A percentile compares a stretch with the other conserved stretches of the same genome.
phyloP scores from a whole-genome alignment of 768 basidiomycete genomes.

The Roridomyces roridus region DNA sequence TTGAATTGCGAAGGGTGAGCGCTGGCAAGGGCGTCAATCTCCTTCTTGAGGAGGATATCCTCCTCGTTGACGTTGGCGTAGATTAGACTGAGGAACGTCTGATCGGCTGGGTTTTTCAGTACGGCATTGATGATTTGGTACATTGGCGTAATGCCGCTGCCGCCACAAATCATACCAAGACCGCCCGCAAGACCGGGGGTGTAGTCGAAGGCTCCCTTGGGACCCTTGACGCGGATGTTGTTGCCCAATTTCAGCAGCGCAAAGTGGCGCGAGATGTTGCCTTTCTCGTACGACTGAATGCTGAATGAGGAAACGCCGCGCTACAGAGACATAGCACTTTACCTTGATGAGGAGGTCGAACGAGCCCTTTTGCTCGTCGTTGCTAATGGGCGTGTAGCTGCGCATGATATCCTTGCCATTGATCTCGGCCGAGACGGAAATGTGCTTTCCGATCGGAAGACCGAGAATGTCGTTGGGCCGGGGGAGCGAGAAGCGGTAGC shows the following conservation, averaged over 20 bases:
- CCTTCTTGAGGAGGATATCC: slow-evolving; percentile 90
- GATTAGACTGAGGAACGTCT: slow-evolving; percentile 83
- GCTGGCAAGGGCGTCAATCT: slow-evolving; percentile 80
- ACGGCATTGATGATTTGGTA: slow-evolving; percentile 96
- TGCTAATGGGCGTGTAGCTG: slow-evolving; percentile 95
- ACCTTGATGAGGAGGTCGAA: slow-evolving; percentile 99
- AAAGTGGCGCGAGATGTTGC: slow-evolving; percentile 93
- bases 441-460: slow-evolving; percentile 96
- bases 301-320: slow-evolving; percentile 5
- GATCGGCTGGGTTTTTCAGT: slow-evolving; percentile 87
- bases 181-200: slow-evolving; percentile 70
- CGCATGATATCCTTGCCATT: slow-evolving; percentile 89
- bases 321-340: slow-evolving; percentile 17
- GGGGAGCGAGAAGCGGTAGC: slow-evolving; percentile 92
- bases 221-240: slow-evolving; percentile 90
- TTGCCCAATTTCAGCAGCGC: slow-evolving; percentile 86
- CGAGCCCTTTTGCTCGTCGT: slow-evolving; percentile 90
- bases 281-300: slow-evolving; percentile 89
- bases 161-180: slow-evolving; percentile 97
- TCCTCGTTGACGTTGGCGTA: slow-evolving; percentile 95
- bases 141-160: slow-evolving; percentile 99
- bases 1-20: slow-evolving; percentile 69
- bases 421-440: slow-evolving; percentile 89
- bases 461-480: slow-evolving; percentile 79
- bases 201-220: slow-evolving; percentile 95